phyloP scores from a whole-genome alignment of 208 protist genomes.

The Acanthamoeba castellanii region DNA sequence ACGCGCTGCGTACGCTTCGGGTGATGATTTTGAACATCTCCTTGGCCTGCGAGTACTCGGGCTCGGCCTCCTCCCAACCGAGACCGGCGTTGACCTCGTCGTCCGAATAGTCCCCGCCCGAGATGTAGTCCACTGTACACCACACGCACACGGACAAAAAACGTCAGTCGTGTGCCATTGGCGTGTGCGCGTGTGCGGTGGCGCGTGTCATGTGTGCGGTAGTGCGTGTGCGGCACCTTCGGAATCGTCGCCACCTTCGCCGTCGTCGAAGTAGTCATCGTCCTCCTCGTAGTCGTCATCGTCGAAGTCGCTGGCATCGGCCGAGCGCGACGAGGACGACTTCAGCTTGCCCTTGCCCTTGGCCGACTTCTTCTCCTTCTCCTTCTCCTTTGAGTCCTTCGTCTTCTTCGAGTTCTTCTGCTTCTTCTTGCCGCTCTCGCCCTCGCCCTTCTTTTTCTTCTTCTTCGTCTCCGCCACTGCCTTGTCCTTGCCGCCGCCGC shows the following conservation, averaged over 20 bases:
- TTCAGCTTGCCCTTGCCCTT: slow-evolving; percentile 55
- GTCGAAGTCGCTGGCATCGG: not conserved
- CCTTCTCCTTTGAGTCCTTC: slow-evolving; percentile 21
- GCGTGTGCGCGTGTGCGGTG: not conserved
- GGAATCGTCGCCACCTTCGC: slow-evolving; percentile 23
- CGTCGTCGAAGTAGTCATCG: slow-evolving; percentile 29
- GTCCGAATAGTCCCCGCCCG: slow-evolving; percentile 47
- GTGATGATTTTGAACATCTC: slow-evolving; percentile 34
- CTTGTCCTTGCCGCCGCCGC: not conserved
- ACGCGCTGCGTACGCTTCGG: not conserved
- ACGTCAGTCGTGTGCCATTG: not conserved
- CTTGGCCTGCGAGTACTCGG: not conserved
- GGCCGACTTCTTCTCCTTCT: not conserved
- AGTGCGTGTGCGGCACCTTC: not conserved
- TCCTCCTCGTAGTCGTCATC: slow-evolving; percentile 2
- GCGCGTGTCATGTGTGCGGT: too few species aligned
- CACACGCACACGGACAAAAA: too few species aligned
- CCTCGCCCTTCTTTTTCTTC: not conserved
- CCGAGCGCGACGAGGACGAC: slow-evolving; percentile 14
- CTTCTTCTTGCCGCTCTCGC: not conserved
- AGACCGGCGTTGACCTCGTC: slow-evolving; percentile 18
- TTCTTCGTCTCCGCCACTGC: not conserved
- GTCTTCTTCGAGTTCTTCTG: not conserved
- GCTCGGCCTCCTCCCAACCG: slow-evolving; percentile 47
- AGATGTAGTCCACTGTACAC: not conserved